Evolutionary conservation across 495 filamentous ascomycete species (phyloP).

Genomic region (Jackrogersella multiformis): DNA sequence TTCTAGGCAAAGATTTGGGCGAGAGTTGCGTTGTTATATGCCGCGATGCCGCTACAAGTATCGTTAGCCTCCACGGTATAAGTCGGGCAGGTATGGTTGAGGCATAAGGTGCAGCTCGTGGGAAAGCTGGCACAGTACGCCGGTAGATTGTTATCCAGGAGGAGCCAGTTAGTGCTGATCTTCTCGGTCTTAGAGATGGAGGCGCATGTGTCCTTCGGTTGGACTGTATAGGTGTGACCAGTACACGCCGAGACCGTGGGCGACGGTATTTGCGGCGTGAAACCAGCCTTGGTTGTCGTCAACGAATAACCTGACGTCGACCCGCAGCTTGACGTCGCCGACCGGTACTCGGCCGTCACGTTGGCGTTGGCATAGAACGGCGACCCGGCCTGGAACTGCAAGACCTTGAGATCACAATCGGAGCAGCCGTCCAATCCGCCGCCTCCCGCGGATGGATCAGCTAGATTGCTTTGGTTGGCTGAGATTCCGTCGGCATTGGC

Average conservation of each 20-base stretch:
- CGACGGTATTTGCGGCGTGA: too few species aligned
- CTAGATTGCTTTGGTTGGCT: too few species aligned
- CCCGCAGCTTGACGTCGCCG: too few species aligned
- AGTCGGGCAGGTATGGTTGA: background rate
- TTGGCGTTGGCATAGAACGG: too few species aligned
- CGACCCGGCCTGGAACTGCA: too few species aligned
- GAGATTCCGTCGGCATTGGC: too few species aligned
- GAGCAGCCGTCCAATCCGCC: too few species aligned
- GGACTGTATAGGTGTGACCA: conserved; percentile 33
- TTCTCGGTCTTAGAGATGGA: conserved; percentile 22
- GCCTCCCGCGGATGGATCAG: too few species aligned
- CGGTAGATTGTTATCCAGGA: conserved; percentile 34
- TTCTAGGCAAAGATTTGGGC: conserved; percentile 41
- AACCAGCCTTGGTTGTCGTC: too few species aligned
- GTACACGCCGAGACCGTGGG: conserved; percentile 13
- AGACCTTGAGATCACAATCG: too few species aligned
- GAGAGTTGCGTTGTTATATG: conserved; percentile 44
- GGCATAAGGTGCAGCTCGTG: conserved; percentile 26
- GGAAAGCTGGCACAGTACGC: conserved; percentile 37
- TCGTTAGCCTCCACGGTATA: conserved; percentile 32
- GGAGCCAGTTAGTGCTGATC: conserved; percentile 25
- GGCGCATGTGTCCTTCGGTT: conserved; percentile 31
- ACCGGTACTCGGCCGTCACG: too few species aligned
- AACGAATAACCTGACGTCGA: too few species aligned
- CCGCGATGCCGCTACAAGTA: conserved; percentile 44